Conservation (phyloP, 495 filamentous ascomycete genomes). For the Penicilliopsis zonata region DNA sequence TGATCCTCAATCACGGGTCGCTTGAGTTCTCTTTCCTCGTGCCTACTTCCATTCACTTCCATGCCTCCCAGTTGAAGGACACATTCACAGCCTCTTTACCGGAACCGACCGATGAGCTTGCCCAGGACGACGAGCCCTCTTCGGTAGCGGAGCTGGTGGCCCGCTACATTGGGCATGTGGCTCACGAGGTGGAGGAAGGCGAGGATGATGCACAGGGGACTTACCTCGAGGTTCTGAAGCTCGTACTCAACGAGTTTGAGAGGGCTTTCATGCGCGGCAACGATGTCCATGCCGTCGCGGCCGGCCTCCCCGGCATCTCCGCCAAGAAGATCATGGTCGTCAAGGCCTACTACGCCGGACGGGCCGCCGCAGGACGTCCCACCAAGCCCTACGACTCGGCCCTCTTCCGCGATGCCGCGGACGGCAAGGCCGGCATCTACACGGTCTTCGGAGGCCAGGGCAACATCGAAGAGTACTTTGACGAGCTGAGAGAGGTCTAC, state of each 20-base stretch:
- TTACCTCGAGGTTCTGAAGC: conserved; percentile 76
- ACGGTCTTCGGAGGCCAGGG: conserved; percentile 97
- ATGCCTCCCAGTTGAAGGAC: conserved; percentile 84
- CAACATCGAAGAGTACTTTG: conserved; percentile 98
- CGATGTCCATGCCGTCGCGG: conserved; percentile 84
- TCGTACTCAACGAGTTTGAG: conserved; percentile 90
- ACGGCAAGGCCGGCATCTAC: conserved; percentile 68
- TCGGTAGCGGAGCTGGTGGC: conserved; percentile 84
- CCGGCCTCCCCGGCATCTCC: conserved; percentile 73
- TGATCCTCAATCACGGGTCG: conserved; percentile 81
- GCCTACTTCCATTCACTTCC: conserved; percentile 88
- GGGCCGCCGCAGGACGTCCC: conserved; percentile 66
- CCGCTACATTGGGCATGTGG: conserved; percentile 81
- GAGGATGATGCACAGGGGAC: conserved; percentile 79
- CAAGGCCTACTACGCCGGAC: conserved; percentile 78
- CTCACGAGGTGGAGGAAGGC: conserved; percentile 73
- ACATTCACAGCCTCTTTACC: conserved; percentile 75
- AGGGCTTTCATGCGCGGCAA: conserved; percentile 88
- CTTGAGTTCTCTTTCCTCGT: conserved; percentile 93
- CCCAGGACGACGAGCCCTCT: conserved; percentile 94
- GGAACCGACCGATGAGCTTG: conserved; percentile 86
- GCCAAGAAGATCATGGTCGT: conserved; percentile 83
- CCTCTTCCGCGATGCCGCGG: conserved; percentile 74
- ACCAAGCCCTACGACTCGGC: conserved; percentile 88
- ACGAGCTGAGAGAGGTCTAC: conserved; percentile 86